Conservation (phyloP, 2,329 filamentous ascomycete genomes). For the Cordyceps farinosa region DNA sequence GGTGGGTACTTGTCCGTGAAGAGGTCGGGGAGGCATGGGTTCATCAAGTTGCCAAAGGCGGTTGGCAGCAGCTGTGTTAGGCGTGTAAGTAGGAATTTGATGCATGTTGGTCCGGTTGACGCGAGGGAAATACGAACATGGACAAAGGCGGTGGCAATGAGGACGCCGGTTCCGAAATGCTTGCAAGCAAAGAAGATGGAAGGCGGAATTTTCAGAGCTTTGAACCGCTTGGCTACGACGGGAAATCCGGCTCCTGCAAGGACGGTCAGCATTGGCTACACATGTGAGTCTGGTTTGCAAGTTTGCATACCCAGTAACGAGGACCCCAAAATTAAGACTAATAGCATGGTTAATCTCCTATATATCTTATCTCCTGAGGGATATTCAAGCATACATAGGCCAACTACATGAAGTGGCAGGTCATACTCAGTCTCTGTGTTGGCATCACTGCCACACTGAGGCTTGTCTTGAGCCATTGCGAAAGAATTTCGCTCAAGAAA, state of each 20-base stretch:
- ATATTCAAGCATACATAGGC: slow-evolving; percentile 27
- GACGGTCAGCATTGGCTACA: neutral
- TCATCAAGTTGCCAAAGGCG: slow-evolving; percentile 50
- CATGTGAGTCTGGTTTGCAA: neutral
- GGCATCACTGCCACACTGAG: slow-evolving; percentile 27
- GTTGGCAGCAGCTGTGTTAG: slow-evolving; percentile 50
- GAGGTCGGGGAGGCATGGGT: slow-evolving; percentile 56
- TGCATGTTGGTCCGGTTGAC: no score
- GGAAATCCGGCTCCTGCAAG: slow-evolving; percentile 46
- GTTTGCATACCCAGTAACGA: slow-evolving; percentile 26
- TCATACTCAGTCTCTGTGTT: slow-evolving; percentile 24
- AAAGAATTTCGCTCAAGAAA: neutral
- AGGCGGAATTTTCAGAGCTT: slow-evolving; percentile 54
- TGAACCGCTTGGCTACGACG: slow-evolving; percentile 52
- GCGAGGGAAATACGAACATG: slow-evolving; percentile 45
- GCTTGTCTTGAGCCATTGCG: slow-evolving; percentile 22
- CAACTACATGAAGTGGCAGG: slow-evolving; percentile 28
- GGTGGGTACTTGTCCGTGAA: slow-evolving; percentile 59
- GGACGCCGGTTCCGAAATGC: slow-evolving; percentile 67
- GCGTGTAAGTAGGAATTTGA: neutral
- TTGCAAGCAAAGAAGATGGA: slow-evolving; percentile 60
- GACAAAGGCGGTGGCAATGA: slow-evolving; percentile 70
- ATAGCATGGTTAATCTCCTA: neutral
- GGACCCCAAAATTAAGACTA: slow-evolving; percentile 29
- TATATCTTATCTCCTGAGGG: no score